phyloP scores from a whole-genome alignment of 2,329 filamentous ascomycete genomes.

The Hypomyces rosellus region DNA sequence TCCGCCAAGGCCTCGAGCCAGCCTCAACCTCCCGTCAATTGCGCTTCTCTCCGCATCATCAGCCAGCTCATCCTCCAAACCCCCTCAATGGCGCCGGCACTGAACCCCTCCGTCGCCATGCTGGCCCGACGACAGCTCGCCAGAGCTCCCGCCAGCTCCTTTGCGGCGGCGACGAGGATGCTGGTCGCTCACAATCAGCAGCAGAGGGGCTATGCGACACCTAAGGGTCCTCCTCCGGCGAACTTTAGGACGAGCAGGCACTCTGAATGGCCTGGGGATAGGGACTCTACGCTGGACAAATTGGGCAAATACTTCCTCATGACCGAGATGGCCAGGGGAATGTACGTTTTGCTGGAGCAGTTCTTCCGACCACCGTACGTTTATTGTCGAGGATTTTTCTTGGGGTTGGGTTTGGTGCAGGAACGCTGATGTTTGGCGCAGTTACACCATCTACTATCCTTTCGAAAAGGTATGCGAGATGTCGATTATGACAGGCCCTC shows the following conservation, averaged over 20 bases:
- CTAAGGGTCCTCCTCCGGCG: conserved; percentile 69
- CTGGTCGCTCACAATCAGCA: conserved; percentile 15
- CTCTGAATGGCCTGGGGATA: conserved; percentile 72
- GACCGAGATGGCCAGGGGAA: conserved; percentile 92
- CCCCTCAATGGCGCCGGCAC: conserved; percentile 27
- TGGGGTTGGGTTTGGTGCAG: conserved; percentile 5
- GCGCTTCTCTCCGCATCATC: conserved; percentile 14
- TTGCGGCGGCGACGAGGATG: conserved; percentile 12
- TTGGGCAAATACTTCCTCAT: conserved; percentile 91
- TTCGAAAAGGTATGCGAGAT: conserved; percentile 71
- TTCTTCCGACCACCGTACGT: conserved; percentile 97
- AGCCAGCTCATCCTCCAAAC: background rate
- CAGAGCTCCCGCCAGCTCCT: conserved; percentile 15
- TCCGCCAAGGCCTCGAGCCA: conserved; percentile 9
- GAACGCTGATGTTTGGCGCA: conserved; percentile 30
- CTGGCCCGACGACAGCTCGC: conserved; percentile 31
- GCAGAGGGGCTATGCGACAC: conserved; percentile 53
- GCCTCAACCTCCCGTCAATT: conserved; percentile 23
- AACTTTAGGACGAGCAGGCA: conserved; percentile 72
- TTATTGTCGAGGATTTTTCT: background rate
- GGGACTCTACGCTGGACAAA: conserved; percentile 72
- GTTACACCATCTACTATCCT: conserved; percentile 97
- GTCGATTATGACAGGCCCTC: background rate
- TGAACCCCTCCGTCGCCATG: conserved; percentile 27
- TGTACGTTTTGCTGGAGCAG: conserved; percentile 97